Conservation (phyloP, 31 red algal genomes). For the Asparagopsis taxiformis region DNA sequence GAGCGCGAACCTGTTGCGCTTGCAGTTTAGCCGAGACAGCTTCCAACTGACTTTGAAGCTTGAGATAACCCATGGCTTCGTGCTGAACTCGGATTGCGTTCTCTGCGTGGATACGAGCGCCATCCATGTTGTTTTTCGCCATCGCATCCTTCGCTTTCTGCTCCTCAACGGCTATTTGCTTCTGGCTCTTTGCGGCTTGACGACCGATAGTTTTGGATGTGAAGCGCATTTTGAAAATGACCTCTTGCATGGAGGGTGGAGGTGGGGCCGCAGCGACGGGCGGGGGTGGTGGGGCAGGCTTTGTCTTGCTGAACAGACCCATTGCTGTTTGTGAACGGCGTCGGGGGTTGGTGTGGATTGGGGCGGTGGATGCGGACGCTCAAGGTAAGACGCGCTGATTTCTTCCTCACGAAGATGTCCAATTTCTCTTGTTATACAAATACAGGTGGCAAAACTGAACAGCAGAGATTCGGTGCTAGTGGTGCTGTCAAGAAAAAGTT, state of each 20-base stretch:
- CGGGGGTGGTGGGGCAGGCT: constrained; percentile 42
- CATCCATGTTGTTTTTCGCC: constrained; percentile 83
- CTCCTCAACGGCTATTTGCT: constrained; percentile 65
- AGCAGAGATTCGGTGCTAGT: too few species aligned
- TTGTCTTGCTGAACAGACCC: constrained; percentile 59
- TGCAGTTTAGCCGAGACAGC: constrained; percentile 90
- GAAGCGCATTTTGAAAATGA: constrained; percentile 87
- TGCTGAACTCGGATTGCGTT: constrained; percentile 85
- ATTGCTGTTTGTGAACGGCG: constrained; percentile 26
- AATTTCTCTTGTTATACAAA: too few species aligned
- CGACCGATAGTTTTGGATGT: constrained; percentile 80
- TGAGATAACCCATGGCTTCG: constrained; percentile 71
- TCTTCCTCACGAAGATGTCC: too few species aligned
- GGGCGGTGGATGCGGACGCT: too few species aligned
- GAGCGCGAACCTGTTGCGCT: constrained; percentile 63
- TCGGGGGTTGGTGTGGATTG: too few species aligned
- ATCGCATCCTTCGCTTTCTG: constrained; percentile 67
- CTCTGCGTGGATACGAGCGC: constrained; percentile 91
- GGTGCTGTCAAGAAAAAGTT: too few species aligned
- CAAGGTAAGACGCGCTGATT: too few species aligned
- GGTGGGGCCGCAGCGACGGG: constrained; percentile 24
- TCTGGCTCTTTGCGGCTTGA: constrained; percentile 66
- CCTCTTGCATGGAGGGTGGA: constrained; percentile 55
- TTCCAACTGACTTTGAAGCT: constrained; percentile 81
- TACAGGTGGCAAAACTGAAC: too few species aligned